A percentile compares a stretch with the other conserved stretches of the same genome.
phyloP scores from a whole-genome alignment of 1,139 yeast genomes.

The Geotrichum citri-aurantii region DNA sequence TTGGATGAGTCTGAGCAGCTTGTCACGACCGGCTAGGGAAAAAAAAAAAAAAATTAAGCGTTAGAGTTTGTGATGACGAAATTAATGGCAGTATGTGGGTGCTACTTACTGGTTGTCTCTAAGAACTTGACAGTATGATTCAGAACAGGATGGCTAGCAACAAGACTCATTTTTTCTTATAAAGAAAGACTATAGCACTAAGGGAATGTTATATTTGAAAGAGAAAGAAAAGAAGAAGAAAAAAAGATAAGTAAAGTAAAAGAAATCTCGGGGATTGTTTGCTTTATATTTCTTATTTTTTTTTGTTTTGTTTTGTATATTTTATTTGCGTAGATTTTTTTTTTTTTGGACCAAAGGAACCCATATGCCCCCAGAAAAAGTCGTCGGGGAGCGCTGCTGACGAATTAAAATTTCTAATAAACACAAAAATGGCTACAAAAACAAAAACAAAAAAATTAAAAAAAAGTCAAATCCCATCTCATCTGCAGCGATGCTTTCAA shows the following conservation, averaged over 20 bases:
- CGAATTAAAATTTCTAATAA: neutral
- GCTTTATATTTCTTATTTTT: neutral
- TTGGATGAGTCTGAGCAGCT: slow-evolving; percentile 72
- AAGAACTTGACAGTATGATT: slow-evolving; percentile 57
- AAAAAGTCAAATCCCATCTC: neutral
- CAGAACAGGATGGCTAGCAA: slow-evolving; percentile 58
- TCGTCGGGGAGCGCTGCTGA: neutral
- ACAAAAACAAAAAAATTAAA: neutral
- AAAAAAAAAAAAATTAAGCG: neutral
- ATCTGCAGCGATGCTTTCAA: neutral
- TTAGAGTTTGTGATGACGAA: neutral
- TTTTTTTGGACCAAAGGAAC: neutral
- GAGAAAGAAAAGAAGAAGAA: neutral
- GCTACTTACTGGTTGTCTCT: slow-evolving; percentile 51
- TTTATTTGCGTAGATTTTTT: neutral
- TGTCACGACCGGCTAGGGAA: slow-evolving; percentile 58
- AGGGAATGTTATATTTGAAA: neutral
- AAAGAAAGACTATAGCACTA: no score
- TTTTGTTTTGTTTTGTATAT: neutral
- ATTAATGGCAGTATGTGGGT: neutral
- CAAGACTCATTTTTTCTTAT: slow-evolving; percentile 18
- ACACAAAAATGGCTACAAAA: no score
- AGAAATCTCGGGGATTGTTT: neutral
- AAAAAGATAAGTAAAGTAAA: neutral
- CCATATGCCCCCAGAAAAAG: neutral